A percentile compares a stretch with the other conserved stretches of the same genome.
Conservation (phyloP, 257 asterid species). For the Capsicum baccatum region DNA sequence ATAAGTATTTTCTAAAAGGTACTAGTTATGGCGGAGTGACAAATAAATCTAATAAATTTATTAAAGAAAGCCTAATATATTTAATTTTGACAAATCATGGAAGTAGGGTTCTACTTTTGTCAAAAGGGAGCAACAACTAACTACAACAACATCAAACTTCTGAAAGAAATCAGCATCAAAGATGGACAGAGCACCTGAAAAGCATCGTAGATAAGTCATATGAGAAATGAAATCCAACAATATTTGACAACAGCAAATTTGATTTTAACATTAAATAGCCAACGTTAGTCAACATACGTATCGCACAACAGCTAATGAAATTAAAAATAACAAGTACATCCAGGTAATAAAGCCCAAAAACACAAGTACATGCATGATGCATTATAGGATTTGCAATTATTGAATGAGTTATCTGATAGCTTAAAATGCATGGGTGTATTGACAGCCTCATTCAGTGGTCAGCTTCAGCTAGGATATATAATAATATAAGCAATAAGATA, state of each 20-base stretch:
- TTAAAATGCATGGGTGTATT: neutral
- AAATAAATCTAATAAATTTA: conserved; percentile 12
- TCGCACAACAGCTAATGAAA: neutral
- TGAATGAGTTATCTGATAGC: neutral
- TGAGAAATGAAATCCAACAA: conserved; percentile 24
- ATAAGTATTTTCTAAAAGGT: neutral
- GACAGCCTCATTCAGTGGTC: neutral
- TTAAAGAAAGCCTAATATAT: neutral
- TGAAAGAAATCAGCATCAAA: conserved; percentile 49
- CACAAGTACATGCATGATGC: neutral
- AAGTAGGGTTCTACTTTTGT: conserved; percentile 42
- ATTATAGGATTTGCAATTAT: conserved; percentile 4
- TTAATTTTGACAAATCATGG: neutral
- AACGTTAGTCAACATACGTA: neutral
- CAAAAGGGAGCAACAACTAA: conserved; percentile 45
- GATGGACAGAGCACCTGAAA: conserved; percentile 50
- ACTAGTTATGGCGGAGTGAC: neutral
- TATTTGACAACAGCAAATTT: neutral
- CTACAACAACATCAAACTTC: conserved; percentile 48
- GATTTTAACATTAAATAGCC: neutral
- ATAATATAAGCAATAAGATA: neutral
- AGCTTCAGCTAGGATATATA: neutral
- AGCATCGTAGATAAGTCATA: neutral
- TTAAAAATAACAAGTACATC: neutral
- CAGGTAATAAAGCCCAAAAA: neutral